Evolutionary conservation across 2,329 filamentous ascomycete species (phyloP), one percentile per base, ranked within the genome.

Genomic region (Diaporthe nobilis): DNA sequence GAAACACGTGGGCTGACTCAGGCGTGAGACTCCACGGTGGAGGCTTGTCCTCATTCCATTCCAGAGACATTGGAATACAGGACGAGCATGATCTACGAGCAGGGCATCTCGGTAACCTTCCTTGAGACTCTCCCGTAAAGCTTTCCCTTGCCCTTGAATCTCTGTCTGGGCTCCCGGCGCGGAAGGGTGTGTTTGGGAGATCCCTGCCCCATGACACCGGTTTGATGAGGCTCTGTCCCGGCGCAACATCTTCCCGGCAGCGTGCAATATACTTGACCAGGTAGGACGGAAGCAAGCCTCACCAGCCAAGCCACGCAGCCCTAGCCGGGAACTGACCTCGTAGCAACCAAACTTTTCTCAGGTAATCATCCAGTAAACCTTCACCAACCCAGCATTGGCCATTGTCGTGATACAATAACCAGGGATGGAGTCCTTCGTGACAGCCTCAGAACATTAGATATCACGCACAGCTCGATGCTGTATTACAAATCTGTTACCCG

Each of bases 151-250:
- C 65, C 49, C 47, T 42, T 55, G 34, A 20, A 42, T 51, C 51
- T 42, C 34, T 42, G 34, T 20, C 49, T 22, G 65, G 49, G 65
- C 34, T 49, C 8, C n/a, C 31, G 8, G n/a, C 9, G 65, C 47
- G 39, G 65, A 44, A 68, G 31, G 65, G 65, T 53, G 65, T 68
- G 65, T 68, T 68, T 68, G 65, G 65, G 47, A 70, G 31, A 70
- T 42, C 65, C 65, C 65, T 70, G 65, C 37, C 65, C 65, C 49
- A 53, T 55, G 65, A 55, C 65, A 42, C 49, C 22, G 17, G 47
- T 70, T 70, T 70, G n/a, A 55, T 55, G 65, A 68, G 65, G 47
- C 47, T 70, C 49, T 70, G 65, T 39, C 20, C 65, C 49, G 47
- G 65, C 47, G 31, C 63, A 68, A 49, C 39, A 39, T 39, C 44